Evolutionary conservation across 2,329 filamentous ascomycete species (phyloP), one percentile per base, ranked within the genome.

Genomic region (Samsoniella hepiali): DNA sequence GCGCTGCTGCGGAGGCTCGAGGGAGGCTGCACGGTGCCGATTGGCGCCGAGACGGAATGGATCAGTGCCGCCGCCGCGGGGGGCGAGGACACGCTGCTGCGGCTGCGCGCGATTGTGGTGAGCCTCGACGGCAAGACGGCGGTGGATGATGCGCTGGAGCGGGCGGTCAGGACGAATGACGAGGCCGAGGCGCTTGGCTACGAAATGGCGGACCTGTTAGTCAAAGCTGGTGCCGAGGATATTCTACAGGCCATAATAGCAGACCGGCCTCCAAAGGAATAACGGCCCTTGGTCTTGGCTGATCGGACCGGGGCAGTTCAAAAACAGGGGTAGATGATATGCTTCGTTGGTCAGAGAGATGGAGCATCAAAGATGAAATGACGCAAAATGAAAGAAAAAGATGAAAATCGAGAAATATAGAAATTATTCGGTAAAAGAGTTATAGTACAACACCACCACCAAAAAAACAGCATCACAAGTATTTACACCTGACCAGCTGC

Each of bases 1-100:
- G 91, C 87, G 69, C 78, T 99, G 67, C 88, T 99, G 84, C 84
- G 94, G 49, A 88, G 88, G 17, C 82, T 99, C 7, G 94, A 99
- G 75, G 95, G 95, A 62, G 95, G 95, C 17, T 99, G 95, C 80
- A 96, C 91, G 74, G 93, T 97, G 57, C 95, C 95, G 1, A 93
- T 99, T 65, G 95, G 95, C n/a, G 93, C 98, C 3, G 90, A 94
- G 80, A 92, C 90, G 53, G 79, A 81, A 62, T 95, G 91, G 89
- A 76, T 87, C 34, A n/a, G 15, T 9, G 80, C 72, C 11, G 75
- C 70, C 58, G 29, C 15, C 7, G 59, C 31, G 3, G 47, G 15
- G 6, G 45, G 22, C 22, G 22, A 47, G n/a, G 8, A 22, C 13
- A 85, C 86, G 72, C 78, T 97, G 69, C 81, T 97, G 69, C 81